Evolutionary conservation across 2,329 filamentous ascomycete species (phyloP).

Genomic region (Volutella citrinella): DNA sequence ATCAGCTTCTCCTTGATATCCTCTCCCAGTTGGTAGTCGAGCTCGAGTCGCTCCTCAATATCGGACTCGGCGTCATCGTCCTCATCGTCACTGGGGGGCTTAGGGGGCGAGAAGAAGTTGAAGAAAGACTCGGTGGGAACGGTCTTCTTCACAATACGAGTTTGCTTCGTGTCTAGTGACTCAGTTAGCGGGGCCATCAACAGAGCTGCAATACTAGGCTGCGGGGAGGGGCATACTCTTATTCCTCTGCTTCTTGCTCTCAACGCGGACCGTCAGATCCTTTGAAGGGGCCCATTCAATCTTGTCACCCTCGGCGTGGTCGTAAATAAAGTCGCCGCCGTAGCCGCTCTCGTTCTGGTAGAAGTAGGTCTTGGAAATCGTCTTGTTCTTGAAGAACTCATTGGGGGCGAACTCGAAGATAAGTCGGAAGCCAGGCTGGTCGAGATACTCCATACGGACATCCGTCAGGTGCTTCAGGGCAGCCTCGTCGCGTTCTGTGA

Average conservation of each 20-base stretch:
- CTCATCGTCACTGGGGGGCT: constrained; percentile 68
- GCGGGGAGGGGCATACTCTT: too few relatives aligned
- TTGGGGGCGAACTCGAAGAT: constrained; percentile 97
- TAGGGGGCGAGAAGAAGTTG: constrained; percentile 98
- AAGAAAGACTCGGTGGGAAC: constrained; percentile 98
- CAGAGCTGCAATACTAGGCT: too few relatives aligned
- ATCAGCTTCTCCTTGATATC: constrained; percentile 99
- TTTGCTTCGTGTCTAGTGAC: constrained; percentile 96
- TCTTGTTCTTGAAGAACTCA: constrained; percentile 97
- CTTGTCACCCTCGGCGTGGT: constrained; percentile 96
- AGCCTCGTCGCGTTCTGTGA: constrained; percentile 94
- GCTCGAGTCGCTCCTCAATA: constrained; percentile 95
- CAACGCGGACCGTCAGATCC: constrained; percentile 89
- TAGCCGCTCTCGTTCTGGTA: constrained; percentile 99
- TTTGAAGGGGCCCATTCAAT: constrained; percentile 94
- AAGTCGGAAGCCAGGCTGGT: constrained; percentile 95
- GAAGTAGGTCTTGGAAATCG: constrained; percentile 95
- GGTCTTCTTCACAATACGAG: constrained; percentile 97
- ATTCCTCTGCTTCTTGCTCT: constrained; percentile 99
- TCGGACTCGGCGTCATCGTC: constrained; percentile 80
- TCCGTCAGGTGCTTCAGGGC: constrained; percentile 87
- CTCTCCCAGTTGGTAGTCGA: constrained; percentile 98
- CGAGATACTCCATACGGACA: constrained; percentile 98
- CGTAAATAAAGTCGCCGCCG: constrained; percentile 98
- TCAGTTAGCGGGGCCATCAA: too few relatives aligned